These are phyloP conservation scores for Thielaviopsis punctulata DNA, from an alignment of 2,329 filamentous ascomycete species.

Conservation along the genomic window DNA sequence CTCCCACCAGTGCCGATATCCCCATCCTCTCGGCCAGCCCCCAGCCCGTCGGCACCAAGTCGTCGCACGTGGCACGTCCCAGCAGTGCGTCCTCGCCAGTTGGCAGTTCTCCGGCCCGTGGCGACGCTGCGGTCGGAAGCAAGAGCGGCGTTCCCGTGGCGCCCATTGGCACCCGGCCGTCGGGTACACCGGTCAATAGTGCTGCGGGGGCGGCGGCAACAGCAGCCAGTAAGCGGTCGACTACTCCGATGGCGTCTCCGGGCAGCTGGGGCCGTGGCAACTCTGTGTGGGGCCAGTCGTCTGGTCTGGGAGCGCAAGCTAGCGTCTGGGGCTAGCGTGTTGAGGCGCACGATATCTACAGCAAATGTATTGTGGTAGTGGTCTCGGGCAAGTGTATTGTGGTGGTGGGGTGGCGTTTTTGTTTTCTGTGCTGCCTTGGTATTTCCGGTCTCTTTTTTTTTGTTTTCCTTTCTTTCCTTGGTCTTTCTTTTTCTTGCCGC, in stretches of 20 bases:
- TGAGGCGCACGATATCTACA: too few relatives aligned
- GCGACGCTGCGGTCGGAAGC: constrained; percentile 35
- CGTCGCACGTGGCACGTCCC: constrained; percentile 43
- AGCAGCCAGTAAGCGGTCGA: constrained; percentile 55
- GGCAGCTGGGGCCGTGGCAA: constrained; percentile 65
- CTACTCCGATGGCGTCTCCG: constrained; percentile 82
- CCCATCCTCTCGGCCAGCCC: constrained; percentile 49
- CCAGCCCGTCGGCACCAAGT: constrained; percentile 51
- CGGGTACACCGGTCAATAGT: constrained; percentile 31
- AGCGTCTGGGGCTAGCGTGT: constrained; percentile 92
- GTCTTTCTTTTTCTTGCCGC: not conserved
- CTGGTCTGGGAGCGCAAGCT: constrained; percentile 68
- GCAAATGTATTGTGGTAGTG: constrained; percentile 10
- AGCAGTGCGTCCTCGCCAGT: constrained; percentile 57
- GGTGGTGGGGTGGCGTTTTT: not conserved
- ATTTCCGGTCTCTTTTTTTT: too few relatives aligned
- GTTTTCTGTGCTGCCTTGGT: constrained; percentile 1
- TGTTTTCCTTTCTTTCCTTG: not conserved
- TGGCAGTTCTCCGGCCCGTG: constrained; percentile 60
- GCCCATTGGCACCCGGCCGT: constrained; percentile 82
- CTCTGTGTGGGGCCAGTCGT: constrained; percentile 73
- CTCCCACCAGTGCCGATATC: constrained; percentile 3
- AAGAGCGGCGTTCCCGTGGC: constrained; percentile 54
- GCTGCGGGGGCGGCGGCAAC: constrained; percentile 14
- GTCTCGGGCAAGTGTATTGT: constrained; percentile 9